These are phyloP conservation scores for Vachellia collinsii DNA, from an alignment of 306 rosid species.

Conservation along the genomic window DNA sequence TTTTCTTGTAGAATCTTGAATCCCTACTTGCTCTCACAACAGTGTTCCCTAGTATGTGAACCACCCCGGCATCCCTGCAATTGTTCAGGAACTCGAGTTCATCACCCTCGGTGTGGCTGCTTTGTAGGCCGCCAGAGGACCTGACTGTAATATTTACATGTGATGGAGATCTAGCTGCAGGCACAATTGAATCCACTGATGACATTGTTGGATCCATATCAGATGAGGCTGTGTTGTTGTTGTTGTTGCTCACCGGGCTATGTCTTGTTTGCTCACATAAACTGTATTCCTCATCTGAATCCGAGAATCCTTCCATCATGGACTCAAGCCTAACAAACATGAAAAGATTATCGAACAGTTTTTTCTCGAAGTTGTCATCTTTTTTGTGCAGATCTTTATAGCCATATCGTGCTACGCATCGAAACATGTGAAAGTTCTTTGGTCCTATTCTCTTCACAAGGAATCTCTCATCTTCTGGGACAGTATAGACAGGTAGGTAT, in stretches of 20 bases:
- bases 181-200: slow-evolving; percentile 71
- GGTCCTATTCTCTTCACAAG: slow-evolving; percentile 92
- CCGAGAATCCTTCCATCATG: slow-evolving; percentile 93
- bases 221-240: slow-evolving; percentile 44
- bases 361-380: slow-evolving; percentile 85
- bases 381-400: slow-evolving; percentile 86
- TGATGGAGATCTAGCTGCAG: slow-evolving; percentile 50
- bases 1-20: slow-evolving; percentile 68
- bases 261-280: slow-evolving; percentile 46
- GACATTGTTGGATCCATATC: slow-evolving; percentile 51
- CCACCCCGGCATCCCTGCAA: slow-evolving; percentile 91
- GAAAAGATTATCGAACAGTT: slow-evolving; percentile 75
- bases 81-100: slow-evolving; percentile 78
- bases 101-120: slow-evolving; percentile 66
- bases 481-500: slow-evolving; percentile 92
- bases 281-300: slow-evolving; percentile 77
- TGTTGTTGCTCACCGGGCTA: slow-evolving; percentile 15
- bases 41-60: slow-evolving; percentile 93
- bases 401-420: slow-evolving; percentile 92
- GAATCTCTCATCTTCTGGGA: slow-evolving; percentile 91
- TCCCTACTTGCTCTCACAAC: slow-evolving; percentile 77
- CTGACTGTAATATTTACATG: slow-evolving; percentile 43
- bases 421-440: slow-evolving; percentile 81
- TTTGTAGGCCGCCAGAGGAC: slow-evolving; percentile 45
- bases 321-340: slow-evolving; percentile 72